phyloP scores from a whole-genome alignment of 176 grass and related monocot species.

The Alopecurus myosuroides region DNA sequence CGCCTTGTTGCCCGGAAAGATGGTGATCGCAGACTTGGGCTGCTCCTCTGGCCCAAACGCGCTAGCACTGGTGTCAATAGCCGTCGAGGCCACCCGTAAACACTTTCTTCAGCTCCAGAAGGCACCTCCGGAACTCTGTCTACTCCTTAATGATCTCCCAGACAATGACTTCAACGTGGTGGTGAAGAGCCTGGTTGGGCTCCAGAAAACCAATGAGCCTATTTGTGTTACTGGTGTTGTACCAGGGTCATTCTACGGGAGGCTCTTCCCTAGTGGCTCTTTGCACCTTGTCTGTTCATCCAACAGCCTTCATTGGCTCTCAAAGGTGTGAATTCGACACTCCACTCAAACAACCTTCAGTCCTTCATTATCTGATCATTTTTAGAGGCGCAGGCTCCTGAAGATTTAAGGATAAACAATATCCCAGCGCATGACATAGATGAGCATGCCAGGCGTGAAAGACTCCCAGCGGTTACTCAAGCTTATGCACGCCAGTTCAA shows the following conservation, averaged over 20 bases:
- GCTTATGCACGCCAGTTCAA: neutral
- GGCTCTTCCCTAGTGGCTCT: neutral
- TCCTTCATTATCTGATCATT: neutral
- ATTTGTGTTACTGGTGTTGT: neutral
- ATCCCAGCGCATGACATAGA: neutral
- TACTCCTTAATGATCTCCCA: conserved; percentile 12
- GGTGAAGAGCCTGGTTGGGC: neutral
- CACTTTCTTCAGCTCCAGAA: neutral
- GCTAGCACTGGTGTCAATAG: neutral
- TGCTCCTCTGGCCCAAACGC: conserved; percentile 7
- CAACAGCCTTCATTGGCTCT: neutral
- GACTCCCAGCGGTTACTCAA: neutral
- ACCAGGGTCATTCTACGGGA: conserved; percentile 2
- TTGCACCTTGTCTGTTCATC: neutral
- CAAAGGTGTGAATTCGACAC: neutral
- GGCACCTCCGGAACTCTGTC: neutral
- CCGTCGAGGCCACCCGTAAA: neutral
- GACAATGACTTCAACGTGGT: conserved; percentile 12
- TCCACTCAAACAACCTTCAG: neutral
- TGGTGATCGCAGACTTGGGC: neutral
- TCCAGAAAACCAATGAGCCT: neutral
- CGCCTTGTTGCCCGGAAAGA: neutral
- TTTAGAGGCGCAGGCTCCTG: neutral
- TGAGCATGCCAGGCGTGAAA: neutral
- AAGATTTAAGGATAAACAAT: neutral